Conservation (phyloP, 306 rosid species). For the Astragalus membranaceus region DNA sequence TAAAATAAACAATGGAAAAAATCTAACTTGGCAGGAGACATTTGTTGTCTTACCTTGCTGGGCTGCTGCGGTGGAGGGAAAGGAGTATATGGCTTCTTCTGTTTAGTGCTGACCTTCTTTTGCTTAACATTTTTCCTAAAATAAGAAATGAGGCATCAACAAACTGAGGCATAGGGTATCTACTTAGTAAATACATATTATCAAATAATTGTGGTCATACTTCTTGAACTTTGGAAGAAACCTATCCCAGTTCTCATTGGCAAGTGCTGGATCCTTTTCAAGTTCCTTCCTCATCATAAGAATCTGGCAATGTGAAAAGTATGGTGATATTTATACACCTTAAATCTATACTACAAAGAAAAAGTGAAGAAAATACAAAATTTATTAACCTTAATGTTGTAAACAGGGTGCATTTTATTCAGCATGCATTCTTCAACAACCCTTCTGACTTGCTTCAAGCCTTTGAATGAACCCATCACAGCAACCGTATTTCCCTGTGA, state of each 20-base stretch:
- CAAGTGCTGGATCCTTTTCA: slow-evolving; percentile 86
- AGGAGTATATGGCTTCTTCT: slow-evolving; percentile 76
- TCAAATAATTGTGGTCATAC: slow-evolving; percentile 33
- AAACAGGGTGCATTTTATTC: slow-evolving; percentile 90
- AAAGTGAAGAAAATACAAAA: slow-evolving; percentile 3
- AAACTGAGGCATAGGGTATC: slow-evolving; percentile 2
- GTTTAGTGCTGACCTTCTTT: slow-evolving; percentile 62
- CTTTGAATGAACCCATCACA: slow-evolving; percentile 87
- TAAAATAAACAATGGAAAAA: not conserved
- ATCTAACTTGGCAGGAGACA: not conserved
- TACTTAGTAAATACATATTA: not conserved
- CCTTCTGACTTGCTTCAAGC: slow-evolving; percentile 77
- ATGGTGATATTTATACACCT: not conserved
- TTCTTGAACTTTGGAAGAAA: slow-evolving; percentile 91
- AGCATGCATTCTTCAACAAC: slow-evolving; percentile 82
- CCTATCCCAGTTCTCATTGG: slow-evolving; percentile 86
- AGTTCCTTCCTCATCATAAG: slow-evolving; percentile 94
- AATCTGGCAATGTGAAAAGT: slow-evolving; percentile 35
- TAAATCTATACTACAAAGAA: not conserved
- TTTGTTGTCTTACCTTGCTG: slow-evolving; percentile 58
- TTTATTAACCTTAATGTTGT: slow-evolving; percentile 69
- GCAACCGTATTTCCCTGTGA: slow-evolving; percentile 79
- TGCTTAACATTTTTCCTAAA: slow-evolving; percentile 79
- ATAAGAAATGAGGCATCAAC: slow-evolving; percentile 9
- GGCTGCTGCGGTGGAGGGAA: slow-evolving; percentile 93